Base-by-base conservation (phyloP, 495 filamentous ascomycete species). In the Glutinoglossum americanum region DNA sequence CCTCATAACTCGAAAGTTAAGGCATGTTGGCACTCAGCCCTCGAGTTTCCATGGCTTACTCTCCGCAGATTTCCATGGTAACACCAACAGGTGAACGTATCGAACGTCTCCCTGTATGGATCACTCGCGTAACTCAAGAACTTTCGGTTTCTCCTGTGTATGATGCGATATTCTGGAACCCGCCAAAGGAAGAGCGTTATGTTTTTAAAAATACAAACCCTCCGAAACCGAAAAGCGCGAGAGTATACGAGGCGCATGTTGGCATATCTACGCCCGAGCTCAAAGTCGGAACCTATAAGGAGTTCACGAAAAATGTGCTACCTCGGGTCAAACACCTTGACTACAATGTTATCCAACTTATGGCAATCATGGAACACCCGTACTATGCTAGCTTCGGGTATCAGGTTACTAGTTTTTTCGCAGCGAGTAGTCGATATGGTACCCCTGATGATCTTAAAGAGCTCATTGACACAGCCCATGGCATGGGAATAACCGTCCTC, bases 331-430 rank as follows among this genome's bases (percentile, higher is more conserved):
- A 89, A 64, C 73, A 79, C 63, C 75, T 96, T 57, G 92, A 90
- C 57, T 98, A 98, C 72, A 96, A 98, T 71, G 84, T 89, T 44
- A 96, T 98, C 63, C 92, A 98, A 69, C 74, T 98, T 62, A 98
- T 98, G 92, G 92, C 92, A 44, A 77, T 98, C 63, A 97, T 97
- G 87, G 92, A 98, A 67, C 92, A 98, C 71, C 90, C 92, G 28
- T 98, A 98, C 73, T 98, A 98, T 69, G 92, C 92, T 61, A 96
- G 90, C 63, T 98, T 98, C 64, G 92, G 92, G 35, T 98, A 98
- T 69, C 92, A 98, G 66, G 80, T 98, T 63, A 97, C 95, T 70
- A 95, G 84, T 71, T 97, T 98, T 76, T 98, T 97, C 65, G 93
- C 92, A 41, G 90, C 89, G 0, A 96, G 89, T 68, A 96, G 89